phyloP scores from a whole-genome alignment of 352 stramenopile genomes.

The Lagenidium giganteum region DNA sequence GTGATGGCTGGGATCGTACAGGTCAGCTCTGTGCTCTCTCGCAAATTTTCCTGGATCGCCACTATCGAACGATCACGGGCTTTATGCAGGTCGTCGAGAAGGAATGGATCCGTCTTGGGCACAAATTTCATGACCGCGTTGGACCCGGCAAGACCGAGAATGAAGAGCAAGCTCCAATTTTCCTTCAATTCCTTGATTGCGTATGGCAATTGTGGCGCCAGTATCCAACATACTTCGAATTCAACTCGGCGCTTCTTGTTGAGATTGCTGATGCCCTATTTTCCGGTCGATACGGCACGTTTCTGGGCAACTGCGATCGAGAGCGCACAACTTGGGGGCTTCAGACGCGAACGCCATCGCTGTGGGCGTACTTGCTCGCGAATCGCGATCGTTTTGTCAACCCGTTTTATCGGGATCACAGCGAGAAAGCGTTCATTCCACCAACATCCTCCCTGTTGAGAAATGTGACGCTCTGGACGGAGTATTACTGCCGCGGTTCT shows the following conservation, averaged over 20 bases:
- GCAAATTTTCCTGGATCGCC: slow-evolving; percentile 84
- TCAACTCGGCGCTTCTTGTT: slow-evolving; percentile 67
- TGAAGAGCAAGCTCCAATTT: slow-evolving; percentile 84
- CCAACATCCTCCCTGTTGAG: slow-evolving; percentile 47
- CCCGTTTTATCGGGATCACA: slow-evolving; percentile 62
- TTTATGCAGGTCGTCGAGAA: slow-evolving; percentile 83
- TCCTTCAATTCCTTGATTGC: slow-evolving; percentile 88
- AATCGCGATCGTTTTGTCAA: slow-evolving; percentile 47
- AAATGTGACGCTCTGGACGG: slow-evolving; percentile 75
- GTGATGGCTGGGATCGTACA: slow-evolving; percentile 91
- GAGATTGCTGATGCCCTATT: slow-evolving; percentile 67
- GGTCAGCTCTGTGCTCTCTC: slow-evolving; percentile 77
- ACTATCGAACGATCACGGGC: slow-evolving; percentile 81
- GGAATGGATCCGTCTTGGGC: slow-evolving; percentile 81
- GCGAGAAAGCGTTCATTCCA: slow-evolving; percentile 46
- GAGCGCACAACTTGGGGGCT: slow-evolving; percentile 53
- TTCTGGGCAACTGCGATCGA: slow-evolving; percentile 85
- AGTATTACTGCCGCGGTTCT: slow-evolving; percentile 70
- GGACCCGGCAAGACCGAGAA: slow-evolving; percentile 59
- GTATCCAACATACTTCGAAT: slow-evolving; percentile 85
- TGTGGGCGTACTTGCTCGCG: slow-evolving; percentile 59
- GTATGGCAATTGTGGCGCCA: slow-evolving; percentile 80
- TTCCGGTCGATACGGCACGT: slow-evolving; percentile 78
- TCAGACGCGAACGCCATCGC: slow-evolving; percentile 50
- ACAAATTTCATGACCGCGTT: slow-evolving; percentile 88